phyloP scores from a whole-genome alignment of 352 stramenopile species.

The Pythium phragmiticola region DNA sequence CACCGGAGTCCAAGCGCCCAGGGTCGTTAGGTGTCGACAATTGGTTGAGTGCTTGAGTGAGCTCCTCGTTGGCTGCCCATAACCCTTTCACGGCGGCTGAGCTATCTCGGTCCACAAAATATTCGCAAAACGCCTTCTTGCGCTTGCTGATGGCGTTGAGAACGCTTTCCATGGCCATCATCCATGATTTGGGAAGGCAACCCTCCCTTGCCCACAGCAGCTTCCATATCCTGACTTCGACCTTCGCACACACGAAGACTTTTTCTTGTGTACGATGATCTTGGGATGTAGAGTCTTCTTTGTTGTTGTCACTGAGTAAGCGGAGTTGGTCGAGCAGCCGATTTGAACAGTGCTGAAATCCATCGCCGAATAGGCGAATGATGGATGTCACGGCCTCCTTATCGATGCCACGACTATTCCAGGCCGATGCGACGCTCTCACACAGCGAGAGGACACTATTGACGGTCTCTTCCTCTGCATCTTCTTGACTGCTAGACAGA shows the following conservation, averaged over 20 bases:
- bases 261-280: not conserved
- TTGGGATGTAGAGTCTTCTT: not conserved
- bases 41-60: slow-evolving; percentile 29
- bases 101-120: slow-evolving; percentile 12
- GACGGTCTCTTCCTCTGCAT: slow-evolving; percentile 4
- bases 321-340: slow-evolving; percentile 18
- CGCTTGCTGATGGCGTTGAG: slow-evolving; percentile 13
- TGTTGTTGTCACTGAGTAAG: not conserved
- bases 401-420: slow-evolving; percentile 12
- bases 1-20: slow-evolving; percentile 36
- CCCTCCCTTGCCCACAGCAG: slow-evolving; percentile 7
- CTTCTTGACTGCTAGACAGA: not conserved
- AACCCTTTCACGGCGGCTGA: not conserved
- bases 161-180: slow-evolving; percentile 1
- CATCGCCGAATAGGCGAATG: slow-evolving; percentile 4
- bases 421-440: slow-evolving; percentile 24
- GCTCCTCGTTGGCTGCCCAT: slow-evolving; percentile 8
- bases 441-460: slow-evolving; percentile 37
- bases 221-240: slow-evolving; percentile 11
- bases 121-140: slow-evolving; percentile 15
- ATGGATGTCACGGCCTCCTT: not conserved
- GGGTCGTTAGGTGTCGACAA: slow-evolving; percentile 12
- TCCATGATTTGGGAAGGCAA: not conserved
- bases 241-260: not conserved
- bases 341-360: slow-evolving; percentile 13